Evolutionary conservation across 164 flowering plant genomes (phyloP).

Genomic region (Paratinospora sagittata): DNA sequence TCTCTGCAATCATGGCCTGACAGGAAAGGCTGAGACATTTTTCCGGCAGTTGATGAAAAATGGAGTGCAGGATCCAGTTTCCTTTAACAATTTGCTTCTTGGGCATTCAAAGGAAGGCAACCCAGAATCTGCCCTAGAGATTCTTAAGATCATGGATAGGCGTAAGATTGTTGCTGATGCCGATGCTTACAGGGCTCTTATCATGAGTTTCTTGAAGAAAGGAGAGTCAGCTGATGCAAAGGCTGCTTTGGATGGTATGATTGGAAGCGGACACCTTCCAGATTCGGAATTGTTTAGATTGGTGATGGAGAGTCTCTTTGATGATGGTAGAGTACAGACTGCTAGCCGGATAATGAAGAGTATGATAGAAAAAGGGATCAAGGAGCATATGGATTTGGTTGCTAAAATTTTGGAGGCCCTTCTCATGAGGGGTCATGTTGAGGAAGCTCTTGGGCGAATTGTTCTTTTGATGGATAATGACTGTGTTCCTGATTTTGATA

Average conservation of each 20-base stretch:
- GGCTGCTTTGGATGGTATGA: slow-evolving; percentile 68
- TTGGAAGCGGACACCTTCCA: slow-evolving; percentile 67
- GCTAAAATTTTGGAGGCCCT: slow-evolving; percentile 86
- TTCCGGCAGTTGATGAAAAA: slow-evolving; percentile 65
- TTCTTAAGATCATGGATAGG: slow-evolving; percentile 74
- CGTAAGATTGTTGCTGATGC: slow-evolving; percentile 51
- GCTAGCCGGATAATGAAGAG: slow-evolving; percentile 86
- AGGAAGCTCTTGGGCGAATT: slow-evolving; percentile 86
- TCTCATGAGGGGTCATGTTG: slow-evolving; percentile 89
- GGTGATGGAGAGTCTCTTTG: slow-evolving; percentile 69
- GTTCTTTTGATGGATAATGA: slow-evolving; percentile 54
- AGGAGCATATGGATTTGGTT: slow-evolving; percentile 77
- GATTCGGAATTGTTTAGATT: slow-evolving; percentile 53
- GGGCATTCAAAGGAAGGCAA: slow-evolving; percentile 76
- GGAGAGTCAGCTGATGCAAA: slow-evolving; percentile 88
- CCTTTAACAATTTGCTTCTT: slow-evolving; percentile 64
- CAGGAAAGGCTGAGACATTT: slow-evolving; percentile 60
- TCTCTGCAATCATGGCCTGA: slow-evolving; percentile 62
- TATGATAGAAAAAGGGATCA: slow-evolving; percentile 91
- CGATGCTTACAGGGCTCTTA: slow-evolving; percentile 20
- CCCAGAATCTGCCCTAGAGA: slow-evolving; percentile 64
- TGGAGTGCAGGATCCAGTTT: slow-evolving; percentile 56
- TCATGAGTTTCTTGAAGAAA: slow-evolving; percentile 58
- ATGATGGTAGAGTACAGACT: slow-evolving; percentile 81
- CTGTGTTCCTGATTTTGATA: slow-evolving; percentile 49